Percentiles rank a stretch among this genome's conserved stretches.
phyloP scores from a whole-genome alignment of 495 filamentous ascomycete species.

The Hypoxylon subgilvum region DNA sequence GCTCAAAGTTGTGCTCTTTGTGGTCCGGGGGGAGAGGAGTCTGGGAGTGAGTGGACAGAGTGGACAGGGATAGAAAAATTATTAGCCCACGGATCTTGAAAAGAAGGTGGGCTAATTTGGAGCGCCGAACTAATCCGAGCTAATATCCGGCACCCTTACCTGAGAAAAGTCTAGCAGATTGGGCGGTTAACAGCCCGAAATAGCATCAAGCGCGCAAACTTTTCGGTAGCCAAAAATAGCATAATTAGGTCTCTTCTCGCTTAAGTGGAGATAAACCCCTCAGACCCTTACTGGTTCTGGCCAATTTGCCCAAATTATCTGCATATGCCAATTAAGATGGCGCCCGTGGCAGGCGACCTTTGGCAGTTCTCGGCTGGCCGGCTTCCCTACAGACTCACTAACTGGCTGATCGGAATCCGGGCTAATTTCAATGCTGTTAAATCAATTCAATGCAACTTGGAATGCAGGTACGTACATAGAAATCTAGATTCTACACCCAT shows the following conservation, averaged over 20 bases:
- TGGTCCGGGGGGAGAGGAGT: no score
- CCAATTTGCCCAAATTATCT: slow-evolving; percentile 28
- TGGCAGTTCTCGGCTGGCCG: not conserved
- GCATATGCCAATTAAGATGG: slow-evolving; percentile 17
- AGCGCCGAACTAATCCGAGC: slow-evolving; percentile 6
- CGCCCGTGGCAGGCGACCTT: not conserved
- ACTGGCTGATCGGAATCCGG: slow-evolving; percentile 11
- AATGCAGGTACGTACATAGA: slow-evolving; percentile 8
- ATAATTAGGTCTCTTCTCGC: slow-evolving; percentile 17
- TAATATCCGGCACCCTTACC: slow-evolving; percentile 5
- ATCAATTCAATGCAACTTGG: not conserved
- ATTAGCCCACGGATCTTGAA: slow-evolving; percentile 15
- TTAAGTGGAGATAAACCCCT: slow-evolving; percentile 9
- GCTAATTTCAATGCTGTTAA: slow-evolving; percentile 32
- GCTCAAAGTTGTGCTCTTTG: no score
- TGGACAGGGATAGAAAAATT: not conserved
- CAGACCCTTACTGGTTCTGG: slow-evolving; percentile 22
- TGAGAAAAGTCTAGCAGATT: not conserved
- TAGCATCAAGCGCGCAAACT: slow-evolving; percentile 36
- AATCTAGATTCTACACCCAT: not conserved
- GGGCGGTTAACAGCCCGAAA: slow-evolving; percentile 31
- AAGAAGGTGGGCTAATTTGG: slow-evolving; percentile 35
- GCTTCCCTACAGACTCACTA: slow-evolving; percentile 8
- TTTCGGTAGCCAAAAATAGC: slow-evolving; percentile 16
- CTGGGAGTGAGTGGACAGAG: not conserved